Base-by-base conservation (phyloP, 2,329 filamentous ascomycete species). In the Pseudopithomyces maydicus region DNA sequence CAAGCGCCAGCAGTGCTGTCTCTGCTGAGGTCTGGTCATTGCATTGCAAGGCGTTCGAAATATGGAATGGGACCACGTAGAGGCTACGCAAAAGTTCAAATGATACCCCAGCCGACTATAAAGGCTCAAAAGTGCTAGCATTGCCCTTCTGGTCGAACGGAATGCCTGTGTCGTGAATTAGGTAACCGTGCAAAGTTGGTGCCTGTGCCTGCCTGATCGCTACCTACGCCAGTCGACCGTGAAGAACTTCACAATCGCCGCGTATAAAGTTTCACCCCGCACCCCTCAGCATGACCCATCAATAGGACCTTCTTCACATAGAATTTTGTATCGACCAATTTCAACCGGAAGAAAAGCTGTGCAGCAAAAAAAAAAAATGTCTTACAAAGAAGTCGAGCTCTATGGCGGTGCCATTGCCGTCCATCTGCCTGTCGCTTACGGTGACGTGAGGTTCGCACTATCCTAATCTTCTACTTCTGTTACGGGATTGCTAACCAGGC, bases 381-480 rank as follows among this genome's bases (percentile, higher is more conserved):
- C 77, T 26, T 91, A 84, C 76, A 79, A 79, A 59, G 80, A 71
- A 65, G 87, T 83, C 46, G 79, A 84, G 53, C 85, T 93, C 45
- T 93, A 88, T 72, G 90, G 90, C 72, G 89, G 89, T 72, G 89
- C 90, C 58, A 84, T 92, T 61, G 81, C 83, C 63, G 85, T 83
- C 68, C 88, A 91, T 59, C 79, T 92, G 14, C 90, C 90, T 14
- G 74, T 80, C 50, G 82, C 82, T 61, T 91, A 90, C 74, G 84
- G 84, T 65, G 90, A 93, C 69, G 88, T 91, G 56, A 91, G 88
- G 90, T 91, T 79, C 49, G 39, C 35, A 17, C 43, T 23, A 29
- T 39, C 47, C 48, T 45, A 39, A 39, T 32, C 32, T 44, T 12
- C 54, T 15, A 55, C 50, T 32, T 14, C 56, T 54, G 45, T 53